Conservation (phyloP, 345 rosid species). For the Conringia planisiliqua region DNA sequence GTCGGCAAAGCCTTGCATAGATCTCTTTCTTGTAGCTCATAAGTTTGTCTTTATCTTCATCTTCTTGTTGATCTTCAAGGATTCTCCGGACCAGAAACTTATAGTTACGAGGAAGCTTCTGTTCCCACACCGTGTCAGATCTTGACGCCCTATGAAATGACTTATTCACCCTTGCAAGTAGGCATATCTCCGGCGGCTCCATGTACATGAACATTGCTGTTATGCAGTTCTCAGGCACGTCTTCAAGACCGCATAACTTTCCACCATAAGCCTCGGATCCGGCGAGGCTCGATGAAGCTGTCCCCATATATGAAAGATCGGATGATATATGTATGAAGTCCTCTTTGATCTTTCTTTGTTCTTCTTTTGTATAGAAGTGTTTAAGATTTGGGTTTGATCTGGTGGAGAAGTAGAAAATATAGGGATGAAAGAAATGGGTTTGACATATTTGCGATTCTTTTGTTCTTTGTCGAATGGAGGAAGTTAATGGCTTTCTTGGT, state of each 20-base stretch:
- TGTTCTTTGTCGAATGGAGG: slow-evolving; percentile 29
- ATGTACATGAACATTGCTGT: slow-evolving; percentile 54
- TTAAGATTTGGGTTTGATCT: slow-evolving; percentile 24
- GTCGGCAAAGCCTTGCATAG: slow-evolving; percentile 55
- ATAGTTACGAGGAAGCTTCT: slow-evolving; percentile 74
- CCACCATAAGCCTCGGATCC: slow-evolving; percentile 9
- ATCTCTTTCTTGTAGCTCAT: slow-evolving; percentile 51
- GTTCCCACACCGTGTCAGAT: slow-evolving; percentile 80
- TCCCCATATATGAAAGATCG: slow-evolving; percentile 52
- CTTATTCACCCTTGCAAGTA: slow-evolving; percentile 52
- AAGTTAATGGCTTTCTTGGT: slow-evolving; percentile 14
- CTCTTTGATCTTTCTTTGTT: background rate
- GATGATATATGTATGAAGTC: background rate
- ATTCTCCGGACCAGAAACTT: slow-evolving; percentile 51
- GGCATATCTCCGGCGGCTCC: slow-evolving; percentile 88
- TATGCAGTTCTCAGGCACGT: slow-evolving; percentile 72
- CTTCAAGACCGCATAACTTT: slow-evolving; percentile 41
- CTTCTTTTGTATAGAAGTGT: background rate
- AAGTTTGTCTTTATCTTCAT: slow-evolving; percentile 18
- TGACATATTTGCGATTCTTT: slow-evolving; percentile 41
- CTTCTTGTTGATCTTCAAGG: slow-evolving; percentile 32
- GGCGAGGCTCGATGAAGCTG: slow-evolving; percentile 42
- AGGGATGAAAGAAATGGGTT: slow-evolving; percentile 41
- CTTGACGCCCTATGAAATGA: slow-evolving; percentile 65
- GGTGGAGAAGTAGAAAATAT: slow-evolving; percentile 64